Evolutionary conservation across 1,284 basidiomycete species (phyloP), one percentile per base, ranked within the genome.

Genomic region (Phlebopus sp.): DNA sequence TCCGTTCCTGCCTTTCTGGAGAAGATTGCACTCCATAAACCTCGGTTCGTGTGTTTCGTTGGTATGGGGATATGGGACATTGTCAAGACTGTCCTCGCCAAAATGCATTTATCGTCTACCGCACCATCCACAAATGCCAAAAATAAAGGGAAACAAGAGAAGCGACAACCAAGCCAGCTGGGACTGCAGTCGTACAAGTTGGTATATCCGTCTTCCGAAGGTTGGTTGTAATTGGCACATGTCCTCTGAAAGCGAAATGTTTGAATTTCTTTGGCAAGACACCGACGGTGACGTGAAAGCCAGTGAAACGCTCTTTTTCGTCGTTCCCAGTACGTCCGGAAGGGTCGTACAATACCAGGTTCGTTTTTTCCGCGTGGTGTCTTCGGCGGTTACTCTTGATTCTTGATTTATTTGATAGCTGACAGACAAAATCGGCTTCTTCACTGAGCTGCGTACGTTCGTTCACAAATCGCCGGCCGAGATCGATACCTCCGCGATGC

Each of bases 271-370:
- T 23, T 3, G 21, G 21, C 6, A n/a, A 27, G 8, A 17, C 10
- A 6, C 35, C 30, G 27, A 37, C 14, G n/a, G 10, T 36, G 27
- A 37, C 14, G n/a, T 8, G 13, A 21, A 17, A 17, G 44, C 23
- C 13, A 52, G 39, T 4, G 82, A 85, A 59, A 86, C 85, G 0
- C 51, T 86, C 0, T 77, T 89, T 59, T 88, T 78, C 54, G 78
- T 80, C 1, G 72, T 82, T 19, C 81, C 84, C 0, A 84, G 81
- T 53, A 85, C 84, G 0, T 89, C 86, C 0, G 85, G 79, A 0
- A 70, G 80, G 13, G 85, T 86, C 1, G 75, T 78, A 7, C 69
- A 69, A 23, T 81, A 82, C 57, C 81, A 85, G 71, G 84, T 82
- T 29, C 42, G 70, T 52, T 11, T 14, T 17, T 25, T 35, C 23